Conservation (phyloP, 1,139 yeast species). For the Debaryomyces singareniensis region DNA sequence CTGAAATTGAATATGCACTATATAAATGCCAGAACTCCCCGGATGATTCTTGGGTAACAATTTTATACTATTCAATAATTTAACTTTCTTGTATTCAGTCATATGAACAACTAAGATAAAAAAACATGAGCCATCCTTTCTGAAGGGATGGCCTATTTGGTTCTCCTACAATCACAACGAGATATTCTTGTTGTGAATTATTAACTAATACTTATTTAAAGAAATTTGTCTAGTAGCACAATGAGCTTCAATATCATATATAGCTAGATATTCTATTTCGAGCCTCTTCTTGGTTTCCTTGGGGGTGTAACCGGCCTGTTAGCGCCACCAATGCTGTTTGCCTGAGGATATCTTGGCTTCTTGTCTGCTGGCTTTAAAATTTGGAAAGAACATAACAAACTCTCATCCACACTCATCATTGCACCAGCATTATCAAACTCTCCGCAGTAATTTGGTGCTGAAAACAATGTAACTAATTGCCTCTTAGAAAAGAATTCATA, state of each 20-base stretch:
- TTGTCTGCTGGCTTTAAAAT: constrained; percentile 97
- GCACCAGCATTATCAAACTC: constrained; percentile 99
- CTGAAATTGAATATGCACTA: no score
- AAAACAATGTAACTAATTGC: constrained; percentile 88
- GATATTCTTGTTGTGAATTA: no score
- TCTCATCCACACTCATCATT: constrained; percentile 98
- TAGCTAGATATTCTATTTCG: constrained; percentile 28
- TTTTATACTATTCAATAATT: no score
- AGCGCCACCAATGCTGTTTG: constrained; percentile 40
- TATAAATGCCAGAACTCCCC: no score
- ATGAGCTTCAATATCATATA: constrained; percentile 1
- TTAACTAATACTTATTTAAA: no score
- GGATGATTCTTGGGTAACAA: no score
- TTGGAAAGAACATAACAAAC: constrained; percentile 93
- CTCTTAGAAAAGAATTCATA: constrained; percentile 95
- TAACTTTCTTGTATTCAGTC: no score
- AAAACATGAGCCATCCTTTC: no score
- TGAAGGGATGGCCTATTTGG: no score
- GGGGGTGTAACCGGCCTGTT: constrained; percentile 61
- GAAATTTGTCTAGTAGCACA: background rate
- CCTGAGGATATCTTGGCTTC: constrained; percentile 57
- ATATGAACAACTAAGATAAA: no score
- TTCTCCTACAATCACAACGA: no score
- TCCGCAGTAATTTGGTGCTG: constrained; percentile 98
- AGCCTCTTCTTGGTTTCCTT: constrained; percentile 62